Percentiles rank a stretch among this genome's conserved stretches.
phyloP scores from a whole-genome alignment of 1,284 basidiomycete genomes.

The Hypsizygus ulmarius region DNA sequence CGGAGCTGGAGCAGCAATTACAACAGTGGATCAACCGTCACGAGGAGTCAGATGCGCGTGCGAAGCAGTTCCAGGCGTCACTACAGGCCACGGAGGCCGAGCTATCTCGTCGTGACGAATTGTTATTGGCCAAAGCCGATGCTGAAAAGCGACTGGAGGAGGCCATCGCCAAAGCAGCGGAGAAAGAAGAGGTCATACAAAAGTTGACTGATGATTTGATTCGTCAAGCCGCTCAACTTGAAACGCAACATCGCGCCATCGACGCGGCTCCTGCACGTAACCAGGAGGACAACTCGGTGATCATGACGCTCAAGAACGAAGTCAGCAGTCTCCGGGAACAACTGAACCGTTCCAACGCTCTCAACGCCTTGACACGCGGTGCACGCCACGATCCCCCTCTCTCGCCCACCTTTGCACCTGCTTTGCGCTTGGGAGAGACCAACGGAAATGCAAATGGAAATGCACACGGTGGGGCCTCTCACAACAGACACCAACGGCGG shows the following conservation, averaged over 20 bases:
- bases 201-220: conserved; percentile 79
- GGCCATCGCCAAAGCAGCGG: conserved; percentile 68
- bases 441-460: conserved; percentile 30
- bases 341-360: conserved; percentile 89
- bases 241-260: conserved; percentile 73
- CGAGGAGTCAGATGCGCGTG: conserved; percentile 82
- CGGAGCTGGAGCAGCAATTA: conserved; percentile 82
- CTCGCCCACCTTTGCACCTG: conserved; percentile 80
- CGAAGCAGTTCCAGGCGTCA: conserved; percentile 74
- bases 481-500: conserved; percentile 69
- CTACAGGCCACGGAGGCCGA: conserved; percentile 76
- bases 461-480: conserved; percentile 33
- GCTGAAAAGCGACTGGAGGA: conserved; percentile 84
- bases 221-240: conserved; percentile 74
- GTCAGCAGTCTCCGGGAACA: conserved; percentile 91
- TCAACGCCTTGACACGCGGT: conserved; percentile 78
- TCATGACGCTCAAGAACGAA: conserved; percentile 88
- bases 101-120: conserved; percentile 71
- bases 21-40: conserved; percentile 83
- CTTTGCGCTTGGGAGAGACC: conserved; percentile 56
- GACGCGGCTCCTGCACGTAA: conserved; percentile 60
- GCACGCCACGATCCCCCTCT: conserved; percentile 66
- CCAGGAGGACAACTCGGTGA: conserved; percentile 81
- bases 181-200: conserved; percentile 84
- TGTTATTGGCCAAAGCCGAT: conserved; percentile 75